phyloP scores from a whole-genome alignment of 192 early-diverging fungal genomes.

The Mortierella alpina region DNA sequence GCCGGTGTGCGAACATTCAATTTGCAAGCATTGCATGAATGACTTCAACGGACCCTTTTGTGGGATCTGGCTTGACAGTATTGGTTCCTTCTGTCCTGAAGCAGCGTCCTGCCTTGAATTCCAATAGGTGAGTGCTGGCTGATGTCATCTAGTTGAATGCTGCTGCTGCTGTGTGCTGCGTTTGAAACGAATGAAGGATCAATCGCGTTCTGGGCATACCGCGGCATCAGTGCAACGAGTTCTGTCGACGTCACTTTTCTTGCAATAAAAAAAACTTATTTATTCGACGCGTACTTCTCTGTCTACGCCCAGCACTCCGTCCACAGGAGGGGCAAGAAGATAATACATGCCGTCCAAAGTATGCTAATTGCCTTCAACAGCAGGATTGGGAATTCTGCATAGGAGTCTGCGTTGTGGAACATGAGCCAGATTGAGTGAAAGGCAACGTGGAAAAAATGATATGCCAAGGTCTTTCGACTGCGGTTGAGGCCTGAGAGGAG shows the following conservation, averaged over 20 bases:
- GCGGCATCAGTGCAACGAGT: too few species aligned
- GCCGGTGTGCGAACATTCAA: too few species aligned
- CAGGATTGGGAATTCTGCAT: constrained; percentile 50
- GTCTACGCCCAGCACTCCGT: constrained; percentile 41
- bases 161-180: constrained; percentile 24
- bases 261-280: too few species aligned
- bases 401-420: constrained; percentile 57
- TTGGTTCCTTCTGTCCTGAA: constrained; percentile 70
- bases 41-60: constrained; percentile 68
- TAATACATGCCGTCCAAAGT: constrained; percentile 50
- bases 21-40: background rate
- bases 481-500: constrained; percentile 80
- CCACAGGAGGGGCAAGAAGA: constrained; percentile 59
- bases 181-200: background rate
- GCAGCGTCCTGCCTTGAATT: constrained; percentile 82
- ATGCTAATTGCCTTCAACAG: constrained; percentile 57
- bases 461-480: constrained; percentile 76
- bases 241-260: too few species aligned
- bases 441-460: constrained; percentile 94
- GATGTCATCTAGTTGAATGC: background rate
- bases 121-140: constrained; percentile 37
- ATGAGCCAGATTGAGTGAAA: constrained; percentile 67
- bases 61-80: constrained; percentile 76
- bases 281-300: background rate
- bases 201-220: background rate